A percentile compares a stretch with the other conserved stretches of the same genome.
These are phyloP conservation scores for Furcasterigmium sp. DNA, from an alignment of 2,329 filamentous ascomycete genomes.

Conservation along the genomic window DNA sequence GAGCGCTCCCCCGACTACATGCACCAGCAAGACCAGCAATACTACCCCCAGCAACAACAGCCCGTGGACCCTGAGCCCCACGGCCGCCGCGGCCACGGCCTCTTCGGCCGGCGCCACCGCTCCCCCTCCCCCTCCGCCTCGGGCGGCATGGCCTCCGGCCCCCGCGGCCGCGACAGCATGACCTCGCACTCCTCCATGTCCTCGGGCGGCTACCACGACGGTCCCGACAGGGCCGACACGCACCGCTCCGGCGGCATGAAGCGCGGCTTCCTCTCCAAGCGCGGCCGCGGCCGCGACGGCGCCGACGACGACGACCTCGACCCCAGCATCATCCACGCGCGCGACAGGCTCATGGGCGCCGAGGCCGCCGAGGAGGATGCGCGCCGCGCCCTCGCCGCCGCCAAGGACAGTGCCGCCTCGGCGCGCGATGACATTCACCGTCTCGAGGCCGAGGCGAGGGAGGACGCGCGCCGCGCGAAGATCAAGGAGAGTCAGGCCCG, in stretches of 20 bases:
- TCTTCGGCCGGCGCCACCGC: constrained; percentile 26
- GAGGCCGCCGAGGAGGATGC: constrained; percentile 61
- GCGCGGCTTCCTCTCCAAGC: constrained; percentile 36
- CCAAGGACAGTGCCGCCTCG: constrained; percentile 53
- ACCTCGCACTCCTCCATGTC: constrained; percentile 11
- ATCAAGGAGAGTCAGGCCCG: constrained; percentile 63
- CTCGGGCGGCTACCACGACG: constrained; percentile 16
- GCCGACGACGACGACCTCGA: constrained; percentile 43
- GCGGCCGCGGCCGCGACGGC: constrained; percentile 18
- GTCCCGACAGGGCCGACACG: constrained; percentile 17
- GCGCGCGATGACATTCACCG: constrained; percentile 58
- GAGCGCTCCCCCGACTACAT: constrained; percentile 12
- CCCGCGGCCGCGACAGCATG: neutral
- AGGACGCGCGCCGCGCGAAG: constrained; percentile 60
- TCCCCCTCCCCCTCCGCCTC: constrained; percentile 18
- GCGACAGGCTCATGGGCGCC: constrained; percentile 56
- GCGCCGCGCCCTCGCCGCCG: constrained; percentile 55
- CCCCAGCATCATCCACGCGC: constrained; percentile 55
- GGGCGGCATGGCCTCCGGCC: constrained; percentile 5
- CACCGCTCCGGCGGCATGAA: constrained; percentile 20
- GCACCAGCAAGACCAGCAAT: neutral
- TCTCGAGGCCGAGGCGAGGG: constrained; percentile 60
- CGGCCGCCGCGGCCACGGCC: constrained; percentile 20
- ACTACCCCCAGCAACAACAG: constrained; percentile 21
- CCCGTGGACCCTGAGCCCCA: constrained; percentile 15